Conservation (phyloP, 768 basidiomycete genomes). For the Lyophyllum atratum region DNA sequence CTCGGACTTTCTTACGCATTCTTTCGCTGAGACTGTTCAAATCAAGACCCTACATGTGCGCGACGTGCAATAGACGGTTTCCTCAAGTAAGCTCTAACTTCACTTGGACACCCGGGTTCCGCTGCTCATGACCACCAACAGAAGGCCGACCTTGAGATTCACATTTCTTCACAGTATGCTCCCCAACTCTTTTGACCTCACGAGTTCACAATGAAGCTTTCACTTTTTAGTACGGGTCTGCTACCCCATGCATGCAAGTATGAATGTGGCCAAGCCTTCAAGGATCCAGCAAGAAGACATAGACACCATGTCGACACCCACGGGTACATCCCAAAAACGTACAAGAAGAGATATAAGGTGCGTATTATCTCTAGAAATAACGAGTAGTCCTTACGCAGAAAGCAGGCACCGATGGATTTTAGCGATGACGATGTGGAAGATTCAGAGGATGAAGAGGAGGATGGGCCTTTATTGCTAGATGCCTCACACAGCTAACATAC, state of each 20-base stretch:
- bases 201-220: background rate
- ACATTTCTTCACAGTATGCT: slow-evolving; percentile 15
- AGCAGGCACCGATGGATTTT: background rate
- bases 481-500: too few species aligned
- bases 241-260: slow-evolving; percentile 56
- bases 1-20: background rate
- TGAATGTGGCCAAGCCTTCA: slow-evolving; percentile 54
- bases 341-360: slow-evolving; percentile 43
- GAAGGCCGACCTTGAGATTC: slow-evolving; percentile 8
- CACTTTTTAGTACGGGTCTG: slow-evolving; percentile 50
- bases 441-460: background rate
- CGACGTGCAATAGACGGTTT: background rate
- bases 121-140: background rate
- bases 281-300: slow-evolving; percentile 65
- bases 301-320: slow-evolving; percentile 58
- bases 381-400: background rate
- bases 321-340: slow-evolving; percentile 47
- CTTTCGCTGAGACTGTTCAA: background rate
- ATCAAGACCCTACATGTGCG: background rate
- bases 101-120: background rate
- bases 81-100: background rate
- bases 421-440: background rate
- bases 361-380: background rate
- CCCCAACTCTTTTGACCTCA: background rate
- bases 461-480: too few species aligned